Percentiles rank a stretch among this genome's conserved stretches.
Evolutionary conservation across 2,329 filamentous ascomycete genomes (phyloP).

Genomic region (Furcasterigmium furcatum): DNA sequence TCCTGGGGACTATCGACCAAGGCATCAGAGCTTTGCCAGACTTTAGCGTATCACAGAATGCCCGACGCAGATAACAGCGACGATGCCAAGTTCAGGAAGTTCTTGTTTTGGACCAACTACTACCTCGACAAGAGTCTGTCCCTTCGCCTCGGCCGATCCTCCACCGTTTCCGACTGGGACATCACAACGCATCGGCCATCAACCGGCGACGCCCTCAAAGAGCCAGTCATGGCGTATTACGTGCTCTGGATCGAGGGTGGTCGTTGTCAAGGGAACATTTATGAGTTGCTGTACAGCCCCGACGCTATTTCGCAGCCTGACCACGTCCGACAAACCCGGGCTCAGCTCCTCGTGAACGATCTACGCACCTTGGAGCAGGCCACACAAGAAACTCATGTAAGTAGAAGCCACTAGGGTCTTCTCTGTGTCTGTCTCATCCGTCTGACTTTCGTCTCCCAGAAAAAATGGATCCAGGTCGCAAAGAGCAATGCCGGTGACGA

Average conservation of each 20-base stretch:
- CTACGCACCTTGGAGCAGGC: background rate
- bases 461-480: background rate
- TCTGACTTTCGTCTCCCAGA: background rate
- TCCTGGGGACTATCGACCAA: slow-evolving; percentile 21
- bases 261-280: slow-evolving; percentile 49
- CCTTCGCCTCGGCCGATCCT: slow-evolving; percentile 48
- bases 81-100: background rate
- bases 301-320: slow-evolving; percentile 30
- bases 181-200: slow-evolving; percentile 31
- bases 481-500: slow-evolving; percentile 13
- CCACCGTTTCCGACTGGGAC: slow-evolving; percentile 54
- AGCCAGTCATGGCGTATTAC: slow-evolving; percentile 26
- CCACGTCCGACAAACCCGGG: slow-evolving; percentile 25
- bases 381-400: background rate
- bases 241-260: slow-evolving; percentile 46
- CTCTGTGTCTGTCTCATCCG: background rate
- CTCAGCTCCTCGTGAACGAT: slow-evolving; percentile 19
- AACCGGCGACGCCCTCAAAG: slow-evolving; percentile 6
- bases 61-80: background rate
- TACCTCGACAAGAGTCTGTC: slow-evolving; percentile 52
- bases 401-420: background rate
- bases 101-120: slow-evolving; percentile 56
- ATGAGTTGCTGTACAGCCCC: slow-evolving; percentile 48
- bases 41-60: slow-evolving; percentile 20
- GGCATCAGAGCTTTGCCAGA: slow-evolving; percentile 24